Percentiles rank a stretch among this genome's conserved stretches.
Conservation (phyloP, 192 early-diverging fungal genomes). For the Cladochytrium replicatum region DNA sequence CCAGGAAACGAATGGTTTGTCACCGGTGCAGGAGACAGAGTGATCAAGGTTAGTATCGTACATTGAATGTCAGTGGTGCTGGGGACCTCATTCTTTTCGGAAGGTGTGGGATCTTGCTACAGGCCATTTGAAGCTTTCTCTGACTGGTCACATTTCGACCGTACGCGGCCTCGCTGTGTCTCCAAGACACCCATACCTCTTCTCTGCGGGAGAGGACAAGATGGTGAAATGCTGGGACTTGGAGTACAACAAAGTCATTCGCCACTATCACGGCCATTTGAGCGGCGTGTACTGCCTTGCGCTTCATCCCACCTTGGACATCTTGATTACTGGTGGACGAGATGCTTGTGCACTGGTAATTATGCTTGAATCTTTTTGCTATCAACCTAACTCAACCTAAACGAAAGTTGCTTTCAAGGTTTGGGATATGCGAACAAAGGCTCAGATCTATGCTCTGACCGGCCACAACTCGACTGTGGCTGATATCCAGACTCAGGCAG, state of each 20-base stretch:
- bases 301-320: conserved; percentile 89
- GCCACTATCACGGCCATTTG: conserved; percentile 97
- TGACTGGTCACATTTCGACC: conserved; percentile 94
- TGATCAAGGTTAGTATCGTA: conserved; percentile 73
- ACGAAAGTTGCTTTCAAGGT: conserved; percentile 38
- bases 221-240: conserved; percentile 99
- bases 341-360: conserved; percentile 85
- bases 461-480: conserved; percentile 84
- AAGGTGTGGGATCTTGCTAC: conserved; percentile 99
- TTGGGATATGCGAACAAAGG: conserved; percentile 98
- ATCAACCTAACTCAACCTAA: not conserved
- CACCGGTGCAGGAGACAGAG: conserved; percentile 92
- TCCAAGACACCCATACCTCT: conserved; percentile 90
- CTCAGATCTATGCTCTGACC: conserved; percentile 74
- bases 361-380: conserved; percentile 3
- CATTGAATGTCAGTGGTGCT: not conserved
- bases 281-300: conserved; percentile 85
- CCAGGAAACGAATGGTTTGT: conserved; percentile 97
- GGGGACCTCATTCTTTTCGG: not conserved
- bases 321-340: conserved; percentile 88
- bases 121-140: conserved; percentile 84
- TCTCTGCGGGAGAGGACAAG: conserved; percentile 97
- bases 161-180: conserved; percentile 93
- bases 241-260: conserved; percentile 97
- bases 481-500: conserved; percentile 83